Conservation (phyloP, 1,284 basidiomycete genomes). For the Papiliotrema laurentii region DNA sequence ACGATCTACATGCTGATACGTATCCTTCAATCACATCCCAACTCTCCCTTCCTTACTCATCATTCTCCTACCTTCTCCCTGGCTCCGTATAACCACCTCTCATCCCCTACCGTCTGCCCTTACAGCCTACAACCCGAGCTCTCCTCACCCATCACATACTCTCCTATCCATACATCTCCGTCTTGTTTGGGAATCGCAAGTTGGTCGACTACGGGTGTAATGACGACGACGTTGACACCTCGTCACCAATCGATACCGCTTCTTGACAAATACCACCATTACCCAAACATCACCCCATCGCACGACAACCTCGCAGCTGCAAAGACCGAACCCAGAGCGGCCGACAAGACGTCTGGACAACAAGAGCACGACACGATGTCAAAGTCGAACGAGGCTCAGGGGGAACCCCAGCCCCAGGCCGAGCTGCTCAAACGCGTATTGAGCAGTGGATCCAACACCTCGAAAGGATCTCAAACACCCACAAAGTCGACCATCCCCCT, state of each 20-base stretch:
- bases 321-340: too few species aligned
- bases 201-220: too few species aligned
- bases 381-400: background rate
- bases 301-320: background rate
- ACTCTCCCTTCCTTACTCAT: background rate
- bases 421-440: conserved; percentile 23
- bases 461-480: conserved; percentile 12
- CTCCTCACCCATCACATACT: too few species aligned
- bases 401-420: conserved; percentile 2
- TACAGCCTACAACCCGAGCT: too few species aligned
- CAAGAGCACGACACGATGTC: background rate
- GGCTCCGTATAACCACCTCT: too few species aligned
- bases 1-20: conserved; percentile 3
- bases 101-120: too few species aligned
- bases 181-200: too few species aligned
- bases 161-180: too few species aligned
- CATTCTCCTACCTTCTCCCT: background rate
- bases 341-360: background rate
- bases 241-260: too few species aligned
- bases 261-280: too few species aligned
- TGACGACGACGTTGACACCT: background rate
- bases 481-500: conserved; percentile 7
- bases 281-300: background rate
- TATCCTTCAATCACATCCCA: background rate
- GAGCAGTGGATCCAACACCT: conserved; percentile 16